Conservation (phyloP, 1,284 basidiomycete genomes). For the Stereum hirsutum region DNA sequence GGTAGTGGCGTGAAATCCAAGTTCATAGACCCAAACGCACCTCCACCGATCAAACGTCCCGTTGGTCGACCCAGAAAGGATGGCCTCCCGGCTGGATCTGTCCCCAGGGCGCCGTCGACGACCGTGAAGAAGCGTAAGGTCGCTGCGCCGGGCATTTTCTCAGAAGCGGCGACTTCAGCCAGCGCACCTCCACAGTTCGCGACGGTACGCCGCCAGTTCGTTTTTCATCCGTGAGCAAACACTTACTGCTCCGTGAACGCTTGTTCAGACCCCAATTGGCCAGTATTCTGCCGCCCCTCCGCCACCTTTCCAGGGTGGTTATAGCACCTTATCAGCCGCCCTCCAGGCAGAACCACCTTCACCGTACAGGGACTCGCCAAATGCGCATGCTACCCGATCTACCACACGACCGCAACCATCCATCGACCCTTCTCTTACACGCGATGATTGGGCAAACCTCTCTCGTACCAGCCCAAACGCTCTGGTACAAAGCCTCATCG, state of each 20-base stretch:
- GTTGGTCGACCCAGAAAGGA: constrained; percentile 50
- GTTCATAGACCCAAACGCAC: constrained; percentile 26
- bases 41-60: constrained; percentile 38
- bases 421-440: constrained; percentile 42
- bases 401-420: no score
- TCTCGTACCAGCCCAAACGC: constrained; percentile 39
- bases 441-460: constrained; percentile 54
- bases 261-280: no score
- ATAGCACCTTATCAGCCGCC: constrained; percentile 13
- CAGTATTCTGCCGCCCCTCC: background rate
- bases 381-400: no score
- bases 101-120: constrained; percentile 24
- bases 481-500: constrained; percentile 46
- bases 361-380: constrained; percentile 3
- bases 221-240: constrained; percentile 1
- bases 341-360: constrained; percentile 13
- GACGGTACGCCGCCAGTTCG: constrained; percentile 4
- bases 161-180: constrained; percentile 8
- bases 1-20: constrained; percentile 42
- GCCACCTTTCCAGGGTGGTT: constrained; percentile 9
- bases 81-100: constrained; percentile 46
- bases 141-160: constrained; percentile 24
- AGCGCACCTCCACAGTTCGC: constrained; percentile 8
- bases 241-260: constrained; percentile 7
- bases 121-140: constrained; percentile 28